Conservation (phyloP, 129 eudicot genomes). For the Flaveria robusta region DNA sequence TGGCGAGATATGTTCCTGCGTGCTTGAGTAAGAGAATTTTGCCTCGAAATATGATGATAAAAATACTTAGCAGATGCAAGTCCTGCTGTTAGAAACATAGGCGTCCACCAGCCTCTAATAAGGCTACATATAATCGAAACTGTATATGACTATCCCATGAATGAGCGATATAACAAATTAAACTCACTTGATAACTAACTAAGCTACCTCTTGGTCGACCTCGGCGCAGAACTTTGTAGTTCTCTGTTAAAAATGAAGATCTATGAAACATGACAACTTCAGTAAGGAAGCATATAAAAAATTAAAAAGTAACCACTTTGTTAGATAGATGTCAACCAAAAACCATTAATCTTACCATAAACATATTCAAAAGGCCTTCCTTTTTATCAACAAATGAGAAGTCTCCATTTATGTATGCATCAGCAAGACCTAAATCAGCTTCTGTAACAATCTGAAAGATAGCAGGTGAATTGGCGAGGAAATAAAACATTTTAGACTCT, state of each 20-base stretch:
- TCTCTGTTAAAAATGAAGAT: conserved; percentile 69
- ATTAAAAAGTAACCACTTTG: neutral
- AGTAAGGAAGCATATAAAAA: neutral
- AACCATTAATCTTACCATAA: conserved; percentile 55
- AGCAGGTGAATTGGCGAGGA: neutral
- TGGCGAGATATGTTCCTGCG: conserved; percentile 95
- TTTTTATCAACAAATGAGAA: conserved; percentile 82
- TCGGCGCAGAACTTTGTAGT: conserved; percentile 40
- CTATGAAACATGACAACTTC: conserved; percentile 41
- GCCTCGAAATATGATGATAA: conserved; percentile 63
- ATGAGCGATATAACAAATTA: neutral
- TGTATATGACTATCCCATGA: neutral
- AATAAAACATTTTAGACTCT: neutral
- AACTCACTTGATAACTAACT: neutral
- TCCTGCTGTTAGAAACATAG: conserved; percentile 81
- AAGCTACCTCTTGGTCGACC: conserved; percentile 59
- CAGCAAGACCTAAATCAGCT: conserved; percentile 98
- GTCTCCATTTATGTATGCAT: conserved; percentile 89
- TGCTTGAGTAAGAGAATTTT: conserved; percentile 86
- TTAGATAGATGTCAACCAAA: neutral
- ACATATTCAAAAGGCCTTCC: conserved; percentile 76
- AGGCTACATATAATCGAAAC: neutral
- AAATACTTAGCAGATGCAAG: conserved; percentile 87
- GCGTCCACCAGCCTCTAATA: conserved; percentile 95
- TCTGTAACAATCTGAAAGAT: conserved; percentile 62